A percentile compares a stretch with the other conserved stretches of the same genome.
phyloP scores from a whole-genome alignment of 805 yeast species.

The Ogataea kodamae region DNA sequence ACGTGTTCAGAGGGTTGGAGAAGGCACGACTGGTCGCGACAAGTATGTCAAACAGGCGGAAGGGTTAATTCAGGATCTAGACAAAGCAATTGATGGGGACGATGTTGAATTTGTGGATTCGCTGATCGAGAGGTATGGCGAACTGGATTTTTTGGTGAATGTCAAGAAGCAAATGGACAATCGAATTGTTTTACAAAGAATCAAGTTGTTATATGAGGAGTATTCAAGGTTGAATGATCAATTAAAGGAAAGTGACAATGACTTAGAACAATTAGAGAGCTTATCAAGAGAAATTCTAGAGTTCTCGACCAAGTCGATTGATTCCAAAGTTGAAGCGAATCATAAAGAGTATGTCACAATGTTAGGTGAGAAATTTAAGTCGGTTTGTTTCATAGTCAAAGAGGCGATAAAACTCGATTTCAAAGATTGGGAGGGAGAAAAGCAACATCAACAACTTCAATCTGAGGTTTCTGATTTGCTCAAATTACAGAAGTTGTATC shows the following conservation, averaged over 20 bases:
- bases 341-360: slow-evolving; percentile 6
- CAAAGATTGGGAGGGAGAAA: too few species aligned
- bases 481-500: slow-evolving; percentile 6
- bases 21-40: neutral
- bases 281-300: too few species aligned
- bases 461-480: too few species aligned
- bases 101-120: slow-evolving; percentile 11
- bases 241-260: too few species aligned
- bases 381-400: slow-evolving; percentile 3
- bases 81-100: slow-evolving; percentile 4
- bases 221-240: slow-evolving; percentile 9
- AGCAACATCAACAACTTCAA: too few species aligned
- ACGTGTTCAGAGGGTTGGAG: slow-evolving; percentile 5
- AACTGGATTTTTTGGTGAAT: slow-evolving; percentile 18
- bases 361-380: too few species aligned
- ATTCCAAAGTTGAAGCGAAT: too few species aligned
- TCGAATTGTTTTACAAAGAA: slow-evolving; percentile 9
- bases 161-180: slow-evolving; percentile 15
- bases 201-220: slow-evolving; percentile 8
- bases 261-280: slow-evolving; percentile 10
- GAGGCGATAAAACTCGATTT: slow-evolving; percentile 2
- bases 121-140: slow-evolving; percentile 18
- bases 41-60: slow-evolving; percentile 1
- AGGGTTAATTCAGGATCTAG: slow-evolving; percentile 2
- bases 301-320: too few species aligned